These are phyloP conservation scores for Clarireedia sp. DNA, from an alignment of 2,329 filamentous ascomycete species.

Conservation along the genomic window DNA sequence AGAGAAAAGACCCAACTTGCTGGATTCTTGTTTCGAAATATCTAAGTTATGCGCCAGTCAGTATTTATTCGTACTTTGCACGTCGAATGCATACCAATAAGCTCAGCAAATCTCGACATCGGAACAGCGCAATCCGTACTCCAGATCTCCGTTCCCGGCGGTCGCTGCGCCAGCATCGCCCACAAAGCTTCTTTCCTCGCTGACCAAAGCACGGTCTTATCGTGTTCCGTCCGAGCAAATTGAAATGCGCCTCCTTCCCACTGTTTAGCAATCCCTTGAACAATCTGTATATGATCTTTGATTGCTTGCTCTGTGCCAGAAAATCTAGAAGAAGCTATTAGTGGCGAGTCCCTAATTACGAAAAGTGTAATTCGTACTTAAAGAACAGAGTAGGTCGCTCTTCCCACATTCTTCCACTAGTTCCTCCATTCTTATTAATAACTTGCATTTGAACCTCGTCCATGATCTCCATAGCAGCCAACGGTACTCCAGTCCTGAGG, in stretches of 20 bases:
- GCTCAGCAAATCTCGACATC: slow-evolving; percentile 63
- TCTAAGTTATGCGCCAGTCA: slow-evolving; percentile 32
- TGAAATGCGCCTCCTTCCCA: slow-evolving; percentile 62
- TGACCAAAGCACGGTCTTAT: slow-evolving; percentile 69
- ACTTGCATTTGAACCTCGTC: slow-evolving; percentile 79
- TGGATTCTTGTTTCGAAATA: slow-evolving; percentile 77
- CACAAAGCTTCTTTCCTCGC: slow-evolving; percentile 74
- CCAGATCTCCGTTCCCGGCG: slow-evolving; percentile 57
- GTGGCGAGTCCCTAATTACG: neutral
- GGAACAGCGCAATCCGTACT: slow-evolving; percentile 80
- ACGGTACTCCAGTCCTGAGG: slow-evolving; percentile 46
- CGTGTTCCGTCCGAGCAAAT: slow-evolving; percentile 61
- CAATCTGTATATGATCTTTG: slow-evolving; percentile 62
- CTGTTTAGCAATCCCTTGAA: slow-evolving; percentile 55
- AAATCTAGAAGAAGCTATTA: slow-evolving; percentile 36
- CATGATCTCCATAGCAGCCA: slow-evolving; percentile 57
- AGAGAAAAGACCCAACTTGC: slow-evolving; percentile 66
- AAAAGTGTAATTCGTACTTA: slow-evolving; percentile 37
- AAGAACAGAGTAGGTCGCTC: slow-evolving; percentile 73
- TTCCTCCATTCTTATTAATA: slow-evolving; percentile 64
- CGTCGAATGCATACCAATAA: slow-evolving; percentile 41
- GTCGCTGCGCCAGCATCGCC: slow-evolving; percentile 65
- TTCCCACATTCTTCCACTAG: slow-evolving; percentile 59
- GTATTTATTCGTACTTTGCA: neutral
- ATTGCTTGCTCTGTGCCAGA: slow-evolving; percentile 69